Evolutionary conservation across 352 stramenopile species (phyloP), one percentile per base, ranked within the genome.

Genomic region (Pythium dissimile): DNA sequence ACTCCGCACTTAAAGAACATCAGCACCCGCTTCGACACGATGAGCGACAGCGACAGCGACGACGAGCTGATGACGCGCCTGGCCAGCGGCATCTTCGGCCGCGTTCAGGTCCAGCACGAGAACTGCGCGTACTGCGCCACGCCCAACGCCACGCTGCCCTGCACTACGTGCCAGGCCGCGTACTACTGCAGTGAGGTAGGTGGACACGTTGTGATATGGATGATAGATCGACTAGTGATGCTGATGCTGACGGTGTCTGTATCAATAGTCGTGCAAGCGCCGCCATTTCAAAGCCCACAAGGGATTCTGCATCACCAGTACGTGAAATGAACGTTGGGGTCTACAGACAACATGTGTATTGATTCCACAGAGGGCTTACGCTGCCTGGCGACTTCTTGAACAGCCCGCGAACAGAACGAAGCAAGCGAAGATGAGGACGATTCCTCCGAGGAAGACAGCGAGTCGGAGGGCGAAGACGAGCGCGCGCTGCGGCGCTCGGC

Each of bases 41-140:
- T 88, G 77, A 59, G 53, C 27, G 81, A 94, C 67, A 94, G 77
- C 69, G 82, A 94, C 74, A 94, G 84, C 75, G 84, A 92, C 54
- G 84, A 94, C 54, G 84, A 94, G 67, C 79, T 94, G 61, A 89
- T 94, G 82, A 86, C 54, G 51, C 71, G 75, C 24, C 75, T 92
- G 31, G 77, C 71, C 21, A 77, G 67, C 52, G 55, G 67, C 43
- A 59, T 67, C 31, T 75, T 82, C 30, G 56, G 50, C 13, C 67
- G 58, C 44, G 43, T 67, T 13, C 47, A 59, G 23, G 47, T 35
- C 3, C 62, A 66, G 45, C 46, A 72, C 15, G 78, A 88, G 57
- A 72, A 90, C 53, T 94, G 84, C 62, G 68, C 71, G n/a, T 89
- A 92, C 70, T 94, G 84, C 50, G 72, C 66, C 4, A 64, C 77